Conservation (phyloP, 305 asterid genomes). For the Fraxinus greggii region DNA sequence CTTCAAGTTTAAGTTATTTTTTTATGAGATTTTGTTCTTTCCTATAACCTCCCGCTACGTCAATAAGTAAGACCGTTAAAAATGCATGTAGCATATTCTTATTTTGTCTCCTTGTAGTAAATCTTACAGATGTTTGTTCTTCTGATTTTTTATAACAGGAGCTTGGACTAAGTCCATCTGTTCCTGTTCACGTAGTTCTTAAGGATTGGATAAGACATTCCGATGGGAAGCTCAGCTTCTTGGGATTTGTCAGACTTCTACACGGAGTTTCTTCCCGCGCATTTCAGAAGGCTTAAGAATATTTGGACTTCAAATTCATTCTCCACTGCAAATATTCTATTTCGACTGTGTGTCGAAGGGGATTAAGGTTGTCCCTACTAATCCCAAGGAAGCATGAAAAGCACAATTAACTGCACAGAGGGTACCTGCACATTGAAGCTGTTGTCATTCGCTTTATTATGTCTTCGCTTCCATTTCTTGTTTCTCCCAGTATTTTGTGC, state of each 20-base stretch:
- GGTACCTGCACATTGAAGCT: neutral
- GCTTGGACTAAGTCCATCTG: slow-evolving; percentile 86
- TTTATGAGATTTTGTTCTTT: neutral
- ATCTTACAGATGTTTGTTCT: neutral
- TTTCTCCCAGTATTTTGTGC: slow-evolving; percentile 21
- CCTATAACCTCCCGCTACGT: neutral
- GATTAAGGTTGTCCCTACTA: neutral
- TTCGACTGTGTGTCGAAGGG: neutral
- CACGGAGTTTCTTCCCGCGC: slow-evolving; percentile 80
- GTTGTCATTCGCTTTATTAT: slow-evolving; percentile 11
- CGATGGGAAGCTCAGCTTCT: slow-evolving; percentile 92
- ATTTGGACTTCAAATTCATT: neutral
- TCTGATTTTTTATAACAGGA: slow-evolving; percentile 44
- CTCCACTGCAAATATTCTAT: neutral
- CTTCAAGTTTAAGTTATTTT: neutral
- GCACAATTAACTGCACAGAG: neutral
- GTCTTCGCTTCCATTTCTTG: slow-evolving; percentile 17
- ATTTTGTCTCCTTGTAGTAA: neutral
- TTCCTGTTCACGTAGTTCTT: slow-evolving; percentile 86
- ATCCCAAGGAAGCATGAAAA: neutral
- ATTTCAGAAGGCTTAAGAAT: slow-evolving; percentile 58
- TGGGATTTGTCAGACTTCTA: slow-evolving; percentile 89
- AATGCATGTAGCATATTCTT: neutral
- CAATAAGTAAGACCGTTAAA: neutral
- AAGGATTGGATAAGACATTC: slow-evolving; percentile 93